A percentile compares a stretch with the other conserved stretches of the same genome.
Conservation (phyloP, 1,284 basidiomycete species). For the Ceratobasidium theobromae region DNA sequence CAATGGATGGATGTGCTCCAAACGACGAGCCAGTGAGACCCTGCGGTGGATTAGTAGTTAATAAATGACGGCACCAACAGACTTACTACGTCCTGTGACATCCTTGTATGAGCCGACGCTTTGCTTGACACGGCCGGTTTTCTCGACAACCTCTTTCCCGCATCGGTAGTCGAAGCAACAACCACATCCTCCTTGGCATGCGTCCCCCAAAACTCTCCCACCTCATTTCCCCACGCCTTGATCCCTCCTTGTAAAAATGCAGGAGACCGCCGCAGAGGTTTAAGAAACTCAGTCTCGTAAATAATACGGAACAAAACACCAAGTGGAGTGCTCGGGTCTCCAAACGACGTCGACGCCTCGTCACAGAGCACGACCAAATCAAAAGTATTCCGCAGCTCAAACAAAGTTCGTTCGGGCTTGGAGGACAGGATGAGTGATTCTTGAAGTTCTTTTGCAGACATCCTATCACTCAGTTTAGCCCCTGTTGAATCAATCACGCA, state of each 20-base stretch:
- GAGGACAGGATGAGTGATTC: conserved; percentile 74
- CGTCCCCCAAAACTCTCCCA: conserved; percentile 53
- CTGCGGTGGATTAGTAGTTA: conserved; percentile 21
- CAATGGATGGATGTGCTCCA: too few relatives aligned
- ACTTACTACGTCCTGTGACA: conserved; percentile 22
- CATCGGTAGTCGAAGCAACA: conserved; percentile 35
- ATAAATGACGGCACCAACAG: background rate
- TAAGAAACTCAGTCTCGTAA: conserved; percentile 70
- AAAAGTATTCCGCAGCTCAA: conserved; percentile 80
- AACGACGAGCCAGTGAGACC: conserved; percentile 26
- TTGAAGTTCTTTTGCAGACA: conserved; percentile 70
- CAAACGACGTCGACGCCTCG: conserved; percentile 62
- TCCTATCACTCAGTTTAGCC: conserved; percentile 47
- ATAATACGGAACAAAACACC: conserved; percentile 66
- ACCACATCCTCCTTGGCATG: conserved; percentile 42
- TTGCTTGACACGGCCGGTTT: conserved; percentile 36
- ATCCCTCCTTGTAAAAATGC: conserved; percentile 85
- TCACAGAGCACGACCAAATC: conserved; percentile 93
- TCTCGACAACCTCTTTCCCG: conserved; percentile 36
- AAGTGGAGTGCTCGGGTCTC: conserved; percentile 54
- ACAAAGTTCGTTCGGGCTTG: conserved; percentile 66
- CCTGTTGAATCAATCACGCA: too few relatives aligned
- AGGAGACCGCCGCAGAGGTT: conserved; percentile 74
- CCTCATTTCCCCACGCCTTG: conserved; percentile 75
- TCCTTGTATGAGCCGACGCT: conserved; percentile 35